Evolutionary conservation across 257 asterid species (phyloP).

Genomic region (Solanum peruvianum): DNA sequence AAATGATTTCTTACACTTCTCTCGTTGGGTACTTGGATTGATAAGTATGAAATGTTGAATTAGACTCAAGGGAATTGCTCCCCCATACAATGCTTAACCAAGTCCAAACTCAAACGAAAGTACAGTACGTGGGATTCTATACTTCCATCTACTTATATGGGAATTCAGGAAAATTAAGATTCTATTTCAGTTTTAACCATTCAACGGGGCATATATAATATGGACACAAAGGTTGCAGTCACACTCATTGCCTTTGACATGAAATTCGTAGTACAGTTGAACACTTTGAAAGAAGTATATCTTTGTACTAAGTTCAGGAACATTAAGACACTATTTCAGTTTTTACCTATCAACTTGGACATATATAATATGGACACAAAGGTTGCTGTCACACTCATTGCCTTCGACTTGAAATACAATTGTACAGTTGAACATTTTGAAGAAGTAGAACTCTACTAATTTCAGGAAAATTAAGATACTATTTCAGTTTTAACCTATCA

Average conservation of each 20-base stretch:
- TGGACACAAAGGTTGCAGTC: not conserved
- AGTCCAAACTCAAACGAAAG: not conserved
- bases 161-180: not conserved
- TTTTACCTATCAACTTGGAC: not conserved
- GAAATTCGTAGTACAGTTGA: not conserved
- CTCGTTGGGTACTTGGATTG: not conserved
- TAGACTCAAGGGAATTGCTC: not conserved
- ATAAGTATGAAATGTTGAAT: not conserved
- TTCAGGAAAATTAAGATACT: not conserved
- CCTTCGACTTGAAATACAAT: not conserved
- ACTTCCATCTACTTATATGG: not conserved
- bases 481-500: not conserved
- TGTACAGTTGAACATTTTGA: not conserved
- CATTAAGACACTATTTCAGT: not conserved
- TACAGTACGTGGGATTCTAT: not conserved
- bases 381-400: not conserved
- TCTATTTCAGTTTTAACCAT: not conserved
- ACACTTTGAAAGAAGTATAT: not conserved
- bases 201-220: not conserved
- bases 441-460: not conserved
- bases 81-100: not conserved
- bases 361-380: not conserved
- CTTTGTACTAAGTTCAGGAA: not conserved
- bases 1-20: not conserved
- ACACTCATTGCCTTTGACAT: not conserved